Evolutionary conservation across 495 filamentous ascomycete genomes (phyloP), one percentile per base, ranked within the genome.

Genomic region (Tuber magnatum): DNA sequence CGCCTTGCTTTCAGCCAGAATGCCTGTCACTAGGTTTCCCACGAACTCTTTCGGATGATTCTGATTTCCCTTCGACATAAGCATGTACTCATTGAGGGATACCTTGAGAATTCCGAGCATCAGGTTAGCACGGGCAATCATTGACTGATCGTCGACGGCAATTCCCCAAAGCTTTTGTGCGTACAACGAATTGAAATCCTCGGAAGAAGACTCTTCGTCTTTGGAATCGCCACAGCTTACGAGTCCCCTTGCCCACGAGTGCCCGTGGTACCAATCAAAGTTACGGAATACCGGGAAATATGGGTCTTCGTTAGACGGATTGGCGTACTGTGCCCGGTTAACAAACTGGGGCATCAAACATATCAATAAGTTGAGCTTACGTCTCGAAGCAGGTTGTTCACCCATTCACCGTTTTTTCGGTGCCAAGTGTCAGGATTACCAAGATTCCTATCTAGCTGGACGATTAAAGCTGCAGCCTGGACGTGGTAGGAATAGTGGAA

Each of bases 241-340:
- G 91, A 97, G 86, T 10, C 94, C 94, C 80, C 96, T 92, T 2
- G 94, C 94, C 92, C 94, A 98, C 8, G 91, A 93, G 86, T 98
- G 94, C 8, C 94, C 94, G 82, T 96, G 89, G 85, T 88, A 97
- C 93, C 93, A 97, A 84, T 98, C 94, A 80, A 97, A 97, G 71
- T 83, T 87, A 39, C 94, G 89, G 32, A 87, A 93, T 81, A 94
- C 90, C 0, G 94, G 94, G 86, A 97, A 98, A 78, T 88, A 88
- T 18, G 86, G 85, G 82, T 97, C 94, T 51, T 86, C 78, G 3
- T 86, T 73, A 61, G 88, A 89, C 1, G 94, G 90, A 81, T 96
- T 97, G 72, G 93, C 89, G 44, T 65, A 65, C 56, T 65, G 4
- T 32, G 14, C 56, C 12, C 14, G 5, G 56, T 65, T 32, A 65